Percentiles rank a stretch among this genome's conserved stretches.
Evolutionary conservation across 179 eudicot genomes (phyloP).

Genomic region (Camellia oleifera): DNA sequence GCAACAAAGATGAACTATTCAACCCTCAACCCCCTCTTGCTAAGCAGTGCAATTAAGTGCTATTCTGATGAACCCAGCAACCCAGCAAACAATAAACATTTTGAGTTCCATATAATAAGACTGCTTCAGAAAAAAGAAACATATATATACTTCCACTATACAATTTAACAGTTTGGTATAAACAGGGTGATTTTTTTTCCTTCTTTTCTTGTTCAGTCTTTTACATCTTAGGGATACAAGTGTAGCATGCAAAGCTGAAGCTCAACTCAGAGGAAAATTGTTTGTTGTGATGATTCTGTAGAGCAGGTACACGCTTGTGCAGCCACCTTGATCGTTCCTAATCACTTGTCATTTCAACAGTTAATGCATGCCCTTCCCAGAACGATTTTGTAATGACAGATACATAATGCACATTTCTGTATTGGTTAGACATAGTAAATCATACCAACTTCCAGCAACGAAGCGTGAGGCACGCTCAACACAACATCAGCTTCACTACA

Average conservation of each 20-base stretch:
- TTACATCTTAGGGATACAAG: background rate
- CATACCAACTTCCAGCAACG: conserved; percentile 78
- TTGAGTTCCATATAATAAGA: too few species aligned
- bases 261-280: background rate
- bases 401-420: background rate
- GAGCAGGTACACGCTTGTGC: background rate
- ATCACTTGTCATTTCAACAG: background rate
- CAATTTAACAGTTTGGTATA: background rate
- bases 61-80: too few species aligned
- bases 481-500: conserved; percentile 52
- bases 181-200: background rate
- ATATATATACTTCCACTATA: background rate
- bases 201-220: background rate
- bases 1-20: too few species aligned
- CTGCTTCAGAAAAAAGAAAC: background rate
- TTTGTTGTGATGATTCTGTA: too few species aligned
- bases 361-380: background rate
- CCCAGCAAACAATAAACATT: too few species aligned
- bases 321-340: background rate
- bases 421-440: conserved; percentile 42
- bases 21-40: too few species aligned
- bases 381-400: background rate
- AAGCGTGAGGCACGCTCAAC: conserved; percentile 53
- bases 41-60: too few species aligned
- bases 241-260: background rate